Conservation (phyloP, 176 grass and related monocot species). For the Zea mays region Zm-B73-REFERENCE-NAM-5.0 NC_050104.1:150607001-150607500, state of each 20-base stretch:
- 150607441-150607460: too few relatives aligned
- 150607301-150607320: background rate
- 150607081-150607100: constrained; percentile 13
- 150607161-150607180: background rate
- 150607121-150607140: background rate
- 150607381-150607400: too few relatives aligned
- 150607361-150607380: too few relatives aligned
- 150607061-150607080: background rate
- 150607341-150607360: too few relatives aligned
- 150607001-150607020: too few relatives aligned
- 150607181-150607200: background rate
- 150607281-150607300: background rate
- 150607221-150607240: background rate
- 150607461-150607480: too few relatives aligned
- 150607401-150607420: background rate
- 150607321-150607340: background rate
- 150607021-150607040: too few relatives aligned
- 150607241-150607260: too few relatives aligned
- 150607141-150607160: background rate
- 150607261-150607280: too few relatives aligned
- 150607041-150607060: too few relatives aligned
- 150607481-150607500: too few relatives aligned
- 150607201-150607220: background rate
- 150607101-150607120: background rate
- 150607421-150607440: background rate